These are phyloP conservation scores for Chaetomium cochliodes DNA, from an alignment of 495 filamentous ascomycete genomes.

Conservation along the genomic window DNA sequence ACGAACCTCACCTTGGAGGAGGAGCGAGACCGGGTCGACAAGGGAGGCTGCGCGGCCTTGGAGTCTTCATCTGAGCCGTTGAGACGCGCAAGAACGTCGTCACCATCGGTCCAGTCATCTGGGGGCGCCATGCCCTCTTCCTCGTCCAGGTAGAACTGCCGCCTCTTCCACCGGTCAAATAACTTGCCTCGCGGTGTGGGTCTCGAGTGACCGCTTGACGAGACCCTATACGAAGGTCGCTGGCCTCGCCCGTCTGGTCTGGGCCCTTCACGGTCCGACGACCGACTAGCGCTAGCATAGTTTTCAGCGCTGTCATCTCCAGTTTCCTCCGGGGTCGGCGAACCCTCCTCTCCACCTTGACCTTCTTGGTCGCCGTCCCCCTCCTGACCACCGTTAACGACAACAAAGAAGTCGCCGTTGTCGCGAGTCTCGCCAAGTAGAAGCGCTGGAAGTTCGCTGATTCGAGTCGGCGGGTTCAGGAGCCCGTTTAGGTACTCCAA, in stretches of 20 bases:
- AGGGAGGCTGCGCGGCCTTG: conserved; percentile 44
- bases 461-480: conserved; percentile 41
- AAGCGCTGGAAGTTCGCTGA: conserved; percentile 41
- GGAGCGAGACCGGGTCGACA: conserved; percentile 70
- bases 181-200: conserved; percentile 51
- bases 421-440: conserved; percentile 36
- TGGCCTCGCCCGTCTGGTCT: neutral
- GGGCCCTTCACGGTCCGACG: conserved; percentile 8
- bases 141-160: conserved; percentile 77
- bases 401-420: conserved; percentile 34
- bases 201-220: conserved; percentile 17
- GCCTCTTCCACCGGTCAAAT: conserved; percentile 68
- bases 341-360: conserved; percentile 15
- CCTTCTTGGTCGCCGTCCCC: neutral
- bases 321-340: conserved; percentile 4
- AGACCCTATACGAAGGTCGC: conserved; percentile 2
- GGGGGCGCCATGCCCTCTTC: conserved; percentile 69
- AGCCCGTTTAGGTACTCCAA: conserved; percentile 43
- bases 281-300: neutral
- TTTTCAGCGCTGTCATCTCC: neutral
- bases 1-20: conserved; percentile 83
- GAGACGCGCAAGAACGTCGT: conserved; percentile 52
- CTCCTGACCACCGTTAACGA: conserved; percentile 24
- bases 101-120: conserved; percentile 63
- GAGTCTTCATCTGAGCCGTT: conserved; percentile 42